These are phyloP conservation scores for Heracleum sosnowskyi DNA, from an alignment of 129 eudicot species.

Conservation along the genomic window DNA sequence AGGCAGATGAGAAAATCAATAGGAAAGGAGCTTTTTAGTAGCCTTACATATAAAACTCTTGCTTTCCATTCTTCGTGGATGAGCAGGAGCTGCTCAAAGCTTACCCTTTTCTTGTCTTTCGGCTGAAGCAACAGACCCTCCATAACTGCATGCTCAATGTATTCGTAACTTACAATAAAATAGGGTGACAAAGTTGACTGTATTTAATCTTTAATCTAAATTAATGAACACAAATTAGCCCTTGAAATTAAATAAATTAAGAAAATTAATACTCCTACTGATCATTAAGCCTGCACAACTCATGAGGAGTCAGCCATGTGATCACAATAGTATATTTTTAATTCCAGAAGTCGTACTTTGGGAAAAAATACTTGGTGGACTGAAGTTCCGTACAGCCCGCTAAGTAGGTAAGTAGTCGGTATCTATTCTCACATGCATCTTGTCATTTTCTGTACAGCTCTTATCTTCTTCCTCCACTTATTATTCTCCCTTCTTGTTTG, in stretches of 20 bases:
- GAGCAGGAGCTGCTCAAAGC: neutral
- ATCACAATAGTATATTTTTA: neutral
- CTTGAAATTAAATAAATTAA: too few relatives aligned
- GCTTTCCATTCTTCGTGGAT: neutral
- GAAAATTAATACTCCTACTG: too few relatives aligned
- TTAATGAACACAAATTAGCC: too few relatives aligned
- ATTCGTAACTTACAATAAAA: neutral
- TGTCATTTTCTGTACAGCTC: neutral
- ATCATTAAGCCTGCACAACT: too few relatives aligned
- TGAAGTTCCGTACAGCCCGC: neutral
- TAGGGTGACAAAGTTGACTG: neutral
- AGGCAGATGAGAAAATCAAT: neutral
- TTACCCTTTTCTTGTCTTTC: neutral
- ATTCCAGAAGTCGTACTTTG: neutral
- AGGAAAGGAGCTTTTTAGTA: neutral
- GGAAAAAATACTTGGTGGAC: too few relatives aligned
- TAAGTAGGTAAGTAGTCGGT: neutral
- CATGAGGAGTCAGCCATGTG: neutral
- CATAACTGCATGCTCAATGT: too few relatives aligned
- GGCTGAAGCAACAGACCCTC: neutral
- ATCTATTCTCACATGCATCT: neutral
- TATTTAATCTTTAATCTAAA: too few relatives aligned
- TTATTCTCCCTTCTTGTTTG: neutral
- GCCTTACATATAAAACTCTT: neutral
- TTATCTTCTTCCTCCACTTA: neutral